A percentile compares a stretch with the other conserved stretches of the same genome.
phyloP scores from a whole-genome alignment of 768 basidiomycete genomes.

The Hygrophorus pudorinus region DNA sequence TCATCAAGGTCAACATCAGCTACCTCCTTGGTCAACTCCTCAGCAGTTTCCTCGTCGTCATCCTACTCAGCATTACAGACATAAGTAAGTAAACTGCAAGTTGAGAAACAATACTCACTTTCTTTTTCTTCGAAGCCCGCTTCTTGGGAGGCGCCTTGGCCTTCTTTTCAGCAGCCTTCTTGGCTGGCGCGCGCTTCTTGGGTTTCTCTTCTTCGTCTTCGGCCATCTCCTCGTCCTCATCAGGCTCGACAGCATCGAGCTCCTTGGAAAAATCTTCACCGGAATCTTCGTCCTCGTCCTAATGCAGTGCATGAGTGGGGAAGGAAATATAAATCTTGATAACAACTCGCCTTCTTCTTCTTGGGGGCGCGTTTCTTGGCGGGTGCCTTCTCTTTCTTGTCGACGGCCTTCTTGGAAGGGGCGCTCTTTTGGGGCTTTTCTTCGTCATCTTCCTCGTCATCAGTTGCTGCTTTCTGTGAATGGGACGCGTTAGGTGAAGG shows the following conservation, averaged over 20 bases:
- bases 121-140: constrained; percentile 28
- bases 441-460: constrained; percentile 22
- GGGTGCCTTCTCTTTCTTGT: too few relatives aligned
- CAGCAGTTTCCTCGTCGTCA: constrained; percentile 29
- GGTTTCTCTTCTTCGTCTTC: constrained; percentile 23
- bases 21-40: constrained; percentile 35
- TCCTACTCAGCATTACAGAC: constrained; percentile 14
- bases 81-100: constrained; percentile 1
- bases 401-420: too few relatives aligned
- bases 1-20: constrained; percentile 26
- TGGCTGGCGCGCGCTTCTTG: constrained; percentile 28
- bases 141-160: constrained; percentile 35
- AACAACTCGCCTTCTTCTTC: constrained; percentile 25
- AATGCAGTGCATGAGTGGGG: constrained; percentile 4
- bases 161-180: constrained; percentile 22
- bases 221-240: constrained; percentile 24
- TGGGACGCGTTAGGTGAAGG: constrained; percentile 6
- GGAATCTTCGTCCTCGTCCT: too few relatives aligned
- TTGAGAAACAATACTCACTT: constrained; percentile 11
- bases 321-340: constrained; percentile 27
- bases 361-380: too few relatives aligned
- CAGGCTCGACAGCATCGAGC: too few relatives aligned
- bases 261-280: too few relatives aligned
- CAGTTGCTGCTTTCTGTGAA: constrained; percentile 20
- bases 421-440: too few relatives aligned